Percentiles rank a stretch among this genome's conserved stretches.
phyloP scores from a whole-genome alignment of 768 basidiomycete species.

The Cystoderma amianthinum region DNA sequence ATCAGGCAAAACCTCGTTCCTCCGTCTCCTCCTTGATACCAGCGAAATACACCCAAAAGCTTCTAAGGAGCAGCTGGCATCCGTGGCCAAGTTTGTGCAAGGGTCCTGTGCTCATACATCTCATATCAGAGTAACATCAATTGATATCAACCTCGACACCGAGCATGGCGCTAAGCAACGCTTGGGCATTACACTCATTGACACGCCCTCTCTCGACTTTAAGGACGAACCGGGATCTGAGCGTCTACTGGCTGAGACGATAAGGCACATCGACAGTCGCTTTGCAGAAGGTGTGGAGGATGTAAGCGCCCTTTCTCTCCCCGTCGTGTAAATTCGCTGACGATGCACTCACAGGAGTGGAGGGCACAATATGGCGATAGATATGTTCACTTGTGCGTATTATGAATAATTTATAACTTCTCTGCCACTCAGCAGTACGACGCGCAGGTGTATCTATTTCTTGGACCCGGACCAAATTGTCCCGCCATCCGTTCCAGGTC shows the following conservation, averaged over 20 bases:
- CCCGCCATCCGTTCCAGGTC: constrained; percentile 60
- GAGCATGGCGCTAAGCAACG: constrained; percentile 35
- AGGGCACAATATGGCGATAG: constrained; percentile 65
- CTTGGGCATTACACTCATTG: constrained; percentile 66
- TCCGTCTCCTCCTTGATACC: constrained; percentile 81
- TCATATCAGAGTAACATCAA: constrained; percentile 60
- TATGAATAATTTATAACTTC: constrained; percentile 9
- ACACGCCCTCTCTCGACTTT: constrained; percentile 79
- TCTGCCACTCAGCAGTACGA: constrained; percentile 7
- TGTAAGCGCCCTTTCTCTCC: constrained; percentile 41
- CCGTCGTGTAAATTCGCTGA: constrained; percentile 12
- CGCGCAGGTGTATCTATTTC: constrained; percentile 74
- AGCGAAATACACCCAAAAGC: constrained; percentile 55
- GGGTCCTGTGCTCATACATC: constrained; percentile 67
- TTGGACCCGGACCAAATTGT: constrained; percentile 79
- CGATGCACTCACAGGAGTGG: constrained; percentile 46
- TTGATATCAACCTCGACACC: constrained; percentile 65
- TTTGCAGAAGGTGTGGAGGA: constrained; percentile 72
- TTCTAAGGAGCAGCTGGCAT: constrained; percentile 69
- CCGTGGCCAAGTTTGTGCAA: constrained; percentile 79
- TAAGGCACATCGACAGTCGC: constrained; percentile 65
- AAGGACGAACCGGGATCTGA: constrained; percentile 59
- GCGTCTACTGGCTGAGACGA: constrained; percentile 56
- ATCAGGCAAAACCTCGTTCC: constrained; percentile 80
- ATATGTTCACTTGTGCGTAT: constrained; percentile 73